phyloP scores from a whole-genome alignment of 345 rosid species.

The Hibiscus syriacus region DNA sequence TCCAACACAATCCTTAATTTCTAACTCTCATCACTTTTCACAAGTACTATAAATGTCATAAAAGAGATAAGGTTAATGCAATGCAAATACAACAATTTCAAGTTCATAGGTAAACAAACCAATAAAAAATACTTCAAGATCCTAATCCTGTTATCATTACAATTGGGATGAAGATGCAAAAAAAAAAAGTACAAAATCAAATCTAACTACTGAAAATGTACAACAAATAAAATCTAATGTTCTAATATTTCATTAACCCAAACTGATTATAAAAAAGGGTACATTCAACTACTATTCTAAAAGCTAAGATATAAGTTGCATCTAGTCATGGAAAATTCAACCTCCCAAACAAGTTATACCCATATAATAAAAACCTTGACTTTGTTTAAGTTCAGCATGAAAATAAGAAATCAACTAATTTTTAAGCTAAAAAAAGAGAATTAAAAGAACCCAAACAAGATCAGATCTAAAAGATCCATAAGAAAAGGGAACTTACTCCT shows the following conservation, averaged over 20 bases:
- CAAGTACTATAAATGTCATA: not conserved
- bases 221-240: too few species aligned
- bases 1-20: not conserved
- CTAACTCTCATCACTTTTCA: not conserved
- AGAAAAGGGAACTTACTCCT: conserved; percentile 29
- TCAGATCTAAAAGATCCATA: not conserved
- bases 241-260: too few species aligned
- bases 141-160: too few species aligned
- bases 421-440: not conserved
- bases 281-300: too few species aligned
- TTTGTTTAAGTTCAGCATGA: not conserved
- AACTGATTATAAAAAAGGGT: too few species aligned
- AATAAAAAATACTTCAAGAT: not conserved
- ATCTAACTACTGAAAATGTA: not conserved
- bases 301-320: too few species aligned
- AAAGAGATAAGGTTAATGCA: not conserved
- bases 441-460: not conserved
- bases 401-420: not conserved
- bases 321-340: too few species aligned
- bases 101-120: not conserved
- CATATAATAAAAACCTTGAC: not conserved
- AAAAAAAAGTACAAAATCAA: too few species aligned
- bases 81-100: not conserved
- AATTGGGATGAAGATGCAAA: too few species aligned
- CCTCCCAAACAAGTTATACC: not conserved